Evolutionary conservation across 129 eudicot genomes (phyloP), one percentile per base, ranked within the genome.

Genomic region (Artemisia tridentata): DNA sequence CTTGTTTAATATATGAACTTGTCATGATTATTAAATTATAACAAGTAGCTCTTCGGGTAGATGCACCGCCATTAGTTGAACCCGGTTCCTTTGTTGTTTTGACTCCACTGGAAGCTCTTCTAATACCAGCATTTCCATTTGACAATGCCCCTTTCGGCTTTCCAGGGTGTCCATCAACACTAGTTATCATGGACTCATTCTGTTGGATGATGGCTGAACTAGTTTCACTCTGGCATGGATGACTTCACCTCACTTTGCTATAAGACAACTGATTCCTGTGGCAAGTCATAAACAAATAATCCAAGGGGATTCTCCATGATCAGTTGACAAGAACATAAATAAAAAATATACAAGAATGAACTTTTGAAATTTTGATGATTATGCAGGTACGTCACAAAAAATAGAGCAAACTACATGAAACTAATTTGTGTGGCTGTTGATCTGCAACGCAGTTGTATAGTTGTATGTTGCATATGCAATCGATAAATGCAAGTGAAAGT

Each of bases 151-250:
- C 77, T 62, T 60, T 81, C 1, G 84, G 76, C 77, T 86, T 82
- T 51, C 45, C 58, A 1, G 89, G 81, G 74, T 75, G 56, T 67
- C 81, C 91, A 80, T 86, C 98, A 64, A 83, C 47, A 80, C 96
- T 92, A 59, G 78, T 75, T 75, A 72, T 82, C 80, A 81, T 79
- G 34, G 78, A 69, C 74, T 80, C 79, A 23, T n/a, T n/a, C n/a
- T n/a, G n/a, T n/a, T n/a, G n/a, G 76, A 71, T 43, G 84, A 62
- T 59, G 79, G 82, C 54, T 83, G 75, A 38, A 73, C 73, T 82
- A 74, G 63, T 79, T 83, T 81, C 78, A 67, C 81, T 25, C 76
- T 59, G 85, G 88, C 78, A 72, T 69, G 45, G 65, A 72, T 68
- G 88, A 82, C 45, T 80, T 79, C 19, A 34, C 78, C 43, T 75